phyloP scores from a whole-genome alignment of 495 filamentous ascomycete genomes.

The Mytilinidion resinicola region DNA sequence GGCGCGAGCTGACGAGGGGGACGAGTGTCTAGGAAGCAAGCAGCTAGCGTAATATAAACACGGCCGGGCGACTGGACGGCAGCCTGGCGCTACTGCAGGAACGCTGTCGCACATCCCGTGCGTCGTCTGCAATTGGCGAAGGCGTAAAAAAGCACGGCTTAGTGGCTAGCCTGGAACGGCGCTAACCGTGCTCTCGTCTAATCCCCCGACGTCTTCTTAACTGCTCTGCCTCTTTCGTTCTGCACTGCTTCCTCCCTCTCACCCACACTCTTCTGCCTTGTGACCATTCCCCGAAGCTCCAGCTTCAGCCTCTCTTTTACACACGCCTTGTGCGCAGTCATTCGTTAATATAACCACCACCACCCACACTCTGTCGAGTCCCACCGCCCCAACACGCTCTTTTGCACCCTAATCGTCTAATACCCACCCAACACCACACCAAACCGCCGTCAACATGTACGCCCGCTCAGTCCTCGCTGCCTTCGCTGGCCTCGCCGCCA shows the following conservation, averaged over 20 bases:
- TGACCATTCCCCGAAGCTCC: constrained; percentile 10
- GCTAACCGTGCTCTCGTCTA: not conserved
- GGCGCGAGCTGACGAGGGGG: not conserved
- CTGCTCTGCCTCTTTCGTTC: constrained; percentile 7
- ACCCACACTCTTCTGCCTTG: constrained; percentile 3
- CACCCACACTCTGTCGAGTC: constrained; percentile 7
- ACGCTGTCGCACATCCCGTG: constrained; percentile 2
- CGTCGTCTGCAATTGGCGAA: not conserved
- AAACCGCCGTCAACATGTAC: constrained; percentile 20
- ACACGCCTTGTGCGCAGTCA: constrained; percentile 8
- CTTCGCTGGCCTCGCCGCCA: constrained; percentile 44
- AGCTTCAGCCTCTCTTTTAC: constrained; percentile 28
- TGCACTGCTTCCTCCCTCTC: constrained; percentile 8
- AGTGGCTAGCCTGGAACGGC: not conserved
- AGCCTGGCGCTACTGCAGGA: constrained; percentile 1
- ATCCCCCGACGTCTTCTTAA: not conserved
- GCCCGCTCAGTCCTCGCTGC: constrained; percentile 41
- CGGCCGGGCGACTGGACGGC: not conserved
- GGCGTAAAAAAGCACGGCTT: not conserved
- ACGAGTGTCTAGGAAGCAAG: not conserved
- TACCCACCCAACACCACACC: not conserved
- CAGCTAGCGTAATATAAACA: not conserved
- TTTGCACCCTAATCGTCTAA: constrained; percentile 19
- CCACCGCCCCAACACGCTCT: not conserved
- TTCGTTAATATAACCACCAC: constrained; percentile 8